These are phyloP conservation scores for Cryptococcus floricola DNA, from an alignment of 1,284 basidiomycete species.

Conservation along the genomic window DNA sequence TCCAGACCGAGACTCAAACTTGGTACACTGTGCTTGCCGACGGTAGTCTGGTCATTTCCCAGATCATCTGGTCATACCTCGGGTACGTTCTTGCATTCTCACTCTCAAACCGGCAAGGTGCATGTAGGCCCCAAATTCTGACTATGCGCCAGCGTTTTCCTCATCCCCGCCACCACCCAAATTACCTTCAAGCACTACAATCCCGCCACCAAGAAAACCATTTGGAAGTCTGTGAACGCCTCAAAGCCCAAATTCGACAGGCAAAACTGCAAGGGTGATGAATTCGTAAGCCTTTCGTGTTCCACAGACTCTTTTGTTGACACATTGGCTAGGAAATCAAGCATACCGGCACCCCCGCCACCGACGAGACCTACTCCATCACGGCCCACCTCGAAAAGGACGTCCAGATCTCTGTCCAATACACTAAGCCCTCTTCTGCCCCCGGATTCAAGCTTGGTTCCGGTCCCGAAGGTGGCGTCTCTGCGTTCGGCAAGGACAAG, in stretches of 20 bases:
- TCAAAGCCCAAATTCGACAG: slow-evolving; percentile 77
- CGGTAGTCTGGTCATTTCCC: slow-evolving; percentile 77
- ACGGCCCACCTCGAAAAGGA: slow-evolving; percentile 74
- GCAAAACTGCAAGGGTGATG: slow-evolving; percentile 81
- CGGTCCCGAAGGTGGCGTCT: slow-evolving; percentile 81
- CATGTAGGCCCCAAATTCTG: too few relatives aligned
- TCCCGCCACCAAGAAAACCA: slow-evolving; percentile 67
- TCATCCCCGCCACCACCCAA: slow-evolving; percentile 74
- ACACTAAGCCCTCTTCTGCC: slow-evolving; percentile 64
- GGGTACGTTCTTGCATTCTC: slow-evolving; percentile 61
- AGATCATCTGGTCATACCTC: slow-evolving; percentile 91
- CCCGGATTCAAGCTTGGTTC: slow-evolving; percentile 90
- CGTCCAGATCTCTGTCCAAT: slow-evolving; percentile 73
- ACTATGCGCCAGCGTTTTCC: slow-evolving; percentile 33
- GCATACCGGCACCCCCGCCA: slow-evolving; percentile 60
- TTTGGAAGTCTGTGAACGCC: slow-evolving; percentile 89
- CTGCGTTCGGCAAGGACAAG: slow-evolving; percentile 76
- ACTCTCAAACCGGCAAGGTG: background rate
- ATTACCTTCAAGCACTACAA: slow-evolving; percentile 91
- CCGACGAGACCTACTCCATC: slow-evolving; percentile 70
- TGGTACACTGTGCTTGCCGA: slow-evolving; percentile 84
- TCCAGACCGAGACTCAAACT: slow-evolving; percentile 86
- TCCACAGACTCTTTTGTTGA: background rate
- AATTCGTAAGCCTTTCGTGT: slow-evolving; percentile 60
- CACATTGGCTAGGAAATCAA: slow-evolving; percentile 55